Evolutionary conservation across 495 filamentous ascomycete species (phyloP).

Genomic region (Penicillium coprophilum): DNA sequence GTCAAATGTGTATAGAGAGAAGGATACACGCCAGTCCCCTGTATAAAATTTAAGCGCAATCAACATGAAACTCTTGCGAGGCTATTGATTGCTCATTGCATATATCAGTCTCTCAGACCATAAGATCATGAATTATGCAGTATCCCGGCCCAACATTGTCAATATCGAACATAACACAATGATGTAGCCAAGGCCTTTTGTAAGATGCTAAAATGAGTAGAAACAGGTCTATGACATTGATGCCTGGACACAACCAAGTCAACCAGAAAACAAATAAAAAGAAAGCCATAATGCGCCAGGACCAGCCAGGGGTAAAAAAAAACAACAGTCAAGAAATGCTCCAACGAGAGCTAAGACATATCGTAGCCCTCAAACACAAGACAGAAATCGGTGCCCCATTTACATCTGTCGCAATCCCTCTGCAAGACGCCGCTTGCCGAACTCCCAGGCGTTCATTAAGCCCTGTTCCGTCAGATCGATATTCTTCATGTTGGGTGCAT

Average conservation of each 20-base stretch:
- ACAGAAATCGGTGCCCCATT: constrained; percentile 12
- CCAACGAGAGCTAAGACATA: constrained; percentile 19
- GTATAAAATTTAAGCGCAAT: not conserved
- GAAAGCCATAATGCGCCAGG: constrained; percentile 42
- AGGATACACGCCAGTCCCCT: not conserved
- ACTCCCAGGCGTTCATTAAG: constrained; percentile 89
- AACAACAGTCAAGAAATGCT: constrained; percentile 29
- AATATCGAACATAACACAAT: constrained; percentile 4
- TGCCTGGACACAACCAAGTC: constrained; percentile 15
- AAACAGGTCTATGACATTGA: constrained; percentile 32
- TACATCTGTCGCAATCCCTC: constrained; percentile 83
- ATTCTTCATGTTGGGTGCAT: constrained; percentile 81
- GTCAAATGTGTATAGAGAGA: not conserved
- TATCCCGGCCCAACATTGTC: constrained; percentile 1
- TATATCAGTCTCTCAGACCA: constrained; percentile 3
- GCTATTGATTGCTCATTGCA: constrained; percentile 3
- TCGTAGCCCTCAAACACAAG: constrained; percentile 9
- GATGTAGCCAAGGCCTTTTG: constrained; percentile 6
- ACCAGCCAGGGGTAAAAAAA: constrained; percentile 43
- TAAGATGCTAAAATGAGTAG: constrained; percentile 15
- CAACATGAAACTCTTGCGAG: not conserved
- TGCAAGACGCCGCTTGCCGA: constrained; percentile 87
- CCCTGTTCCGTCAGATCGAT: constrained; percentile 97
- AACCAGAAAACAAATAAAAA: constrained; percentile 20
- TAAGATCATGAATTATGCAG: constrained; percentile 13